These are phyloP conservation scores for Microsporum audouinii DNA, from an alignment of 2,329 filamentous ascomycete species.

Conservation along the genomic window DNA sequence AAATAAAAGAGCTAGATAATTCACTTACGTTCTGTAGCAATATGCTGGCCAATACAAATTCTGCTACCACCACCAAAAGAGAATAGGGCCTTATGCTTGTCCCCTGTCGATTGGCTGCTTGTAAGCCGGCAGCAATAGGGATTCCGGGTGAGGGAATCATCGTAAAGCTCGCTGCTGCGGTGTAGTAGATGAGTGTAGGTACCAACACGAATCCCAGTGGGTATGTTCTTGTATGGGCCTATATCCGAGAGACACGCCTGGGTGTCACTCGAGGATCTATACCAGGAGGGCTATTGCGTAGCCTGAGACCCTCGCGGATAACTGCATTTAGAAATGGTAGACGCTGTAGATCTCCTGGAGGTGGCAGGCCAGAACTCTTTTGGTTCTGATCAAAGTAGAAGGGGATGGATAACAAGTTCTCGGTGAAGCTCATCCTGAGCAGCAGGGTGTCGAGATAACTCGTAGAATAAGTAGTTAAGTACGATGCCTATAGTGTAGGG, in stretches of 20 bases:
- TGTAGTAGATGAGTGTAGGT: background rate
- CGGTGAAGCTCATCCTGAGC: conserved; percentile 9
- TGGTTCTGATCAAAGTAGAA: background rate
- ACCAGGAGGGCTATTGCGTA: conserved; percentile 6
- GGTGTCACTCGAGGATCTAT: conserved; percentile 9
- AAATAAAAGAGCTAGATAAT: too few relatives aligned
- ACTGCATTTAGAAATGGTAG: conserved; percentile 9
- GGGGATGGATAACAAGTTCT: conserved; percentile 5
- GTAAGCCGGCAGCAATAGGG: background rate
- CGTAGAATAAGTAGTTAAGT: conserved; percentile 9
- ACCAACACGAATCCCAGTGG: background rate
- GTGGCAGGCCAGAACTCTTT: background rate
- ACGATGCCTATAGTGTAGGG: conserved; percentile 15
- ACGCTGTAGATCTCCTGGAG: conserved; percentile 3
- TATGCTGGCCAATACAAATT: background rate
- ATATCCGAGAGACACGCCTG: background rate
- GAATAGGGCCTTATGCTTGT: background rate
- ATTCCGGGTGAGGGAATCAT: background rate
- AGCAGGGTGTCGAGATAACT: conserved; percentile 8
- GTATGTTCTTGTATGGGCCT: background rate
- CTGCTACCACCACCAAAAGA: background rate
- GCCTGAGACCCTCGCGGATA: conserved; percentile 9
- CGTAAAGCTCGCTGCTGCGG: background rate
- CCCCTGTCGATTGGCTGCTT: background rate
- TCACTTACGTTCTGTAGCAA: background rate